Conservation (phyloP, 2,329 filamentous ascomycete genomes). For the Botrytis sinoallii region DNA sequence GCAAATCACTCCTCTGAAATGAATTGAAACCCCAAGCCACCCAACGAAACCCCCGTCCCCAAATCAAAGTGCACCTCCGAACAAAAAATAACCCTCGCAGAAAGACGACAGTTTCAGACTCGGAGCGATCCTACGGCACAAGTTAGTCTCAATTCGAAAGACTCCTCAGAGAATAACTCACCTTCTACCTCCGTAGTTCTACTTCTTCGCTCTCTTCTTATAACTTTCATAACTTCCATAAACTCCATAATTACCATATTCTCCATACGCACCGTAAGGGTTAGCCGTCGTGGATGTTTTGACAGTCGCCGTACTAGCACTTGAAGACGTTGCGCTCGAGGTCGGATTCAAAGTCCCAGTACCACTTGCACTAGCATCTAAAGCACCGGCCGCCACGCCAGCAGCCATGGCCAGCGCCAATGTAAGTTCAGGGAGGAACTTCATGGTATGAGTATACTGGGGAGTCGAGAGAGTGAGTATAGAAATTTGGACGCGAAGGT, state of each 20-base stretch:
- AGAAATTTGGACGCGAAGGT: neutral
- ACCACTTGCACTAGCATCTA: neutral
- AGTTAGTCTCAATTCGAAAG: neutral
- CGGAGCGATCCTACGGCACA: neutral
- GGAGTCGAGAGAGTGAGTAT: neutral
- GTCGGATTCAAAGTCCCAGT: neutral
- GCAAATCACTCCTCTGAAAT: too few relatives aligned
- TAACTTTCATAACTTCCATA: slow-evolving; percentile 19
- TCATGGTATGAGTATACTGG: neutral
- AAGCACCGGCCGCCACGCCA: neutral
- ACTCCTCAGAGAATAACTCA: neutral
- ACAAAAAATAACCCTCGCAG: neutral
- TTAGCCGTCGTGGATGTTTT: neutral
- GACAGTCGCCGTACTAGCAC: neutral
- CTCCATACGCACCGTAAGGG: slow-evolving; percentile 6
- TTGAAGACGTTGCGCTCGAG: neutral
- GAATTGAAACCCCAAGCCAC: neutral
- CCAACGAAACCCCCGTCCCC: rapidly evolving
- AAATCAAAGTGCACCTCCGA: neutral
- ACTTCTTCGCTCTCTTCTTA: slow-evolving; percentile 5
- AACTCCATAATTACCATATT: slow-evolving; percentile 15
- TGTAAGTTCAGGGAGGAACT: neutral
- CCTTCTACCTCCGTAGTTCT: neutral
- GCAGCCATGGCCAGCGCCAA: neutral
- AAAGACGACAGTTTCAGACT: rapidly evolving